These are phyloP conservation scores for Fistulifera solaris DNA, from an alignment of 108 stramenopile species.

Conservation along the genomic window DNA sequence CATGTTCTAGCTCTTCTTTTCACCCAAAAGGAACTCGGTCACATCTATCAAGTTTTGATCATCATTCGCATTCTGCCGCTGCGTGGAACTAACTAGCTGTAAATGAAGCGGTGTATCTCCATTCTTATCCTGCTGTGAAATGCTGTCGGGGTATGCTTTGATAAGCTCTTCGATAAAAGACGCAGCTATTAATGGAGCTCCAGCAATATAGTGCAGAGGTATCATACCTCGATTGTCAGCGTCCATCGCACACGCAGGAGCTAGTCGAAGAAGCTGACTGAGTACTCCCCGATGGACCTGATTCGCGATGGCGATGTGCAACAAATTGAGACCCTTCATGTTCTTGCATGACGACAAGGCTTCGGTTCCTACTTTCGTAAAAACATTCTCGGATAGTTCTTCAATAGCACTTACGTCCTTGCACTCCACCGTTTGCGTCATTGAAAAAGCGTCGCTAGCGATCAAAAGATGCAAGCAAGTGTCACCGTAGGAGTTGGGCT, in stretches of 20 bases:
- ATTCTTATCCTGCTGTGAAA: conserved; percentile 18
- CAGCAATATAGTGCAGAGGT: conserved; percentile 49
- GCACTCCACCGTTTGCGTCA: conserved; percentile 1
- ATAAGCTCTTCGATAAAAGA: conserved; percentile 23
- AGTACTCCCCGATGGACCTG: conserved; percentile 36
- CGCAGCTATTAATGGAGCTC: conserved; percentile 5
- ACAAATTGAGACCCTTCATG: conserved; percentile 24
- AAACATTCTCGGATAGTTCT: conserved; percentile 8
- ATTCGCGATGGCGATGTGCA: conserved; percentile 42
- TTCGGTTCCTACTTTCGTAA: conserved; percentile 7
- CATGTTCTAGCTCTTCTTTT: conserved; percentile 4
- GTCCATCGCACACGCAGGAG: conserved; percentile 18
- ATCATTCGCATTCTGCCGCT: neutral
- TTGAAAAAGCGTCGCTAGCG: conserved; percentile 26
- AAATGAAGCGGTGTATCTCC: conserved; percentile 67
- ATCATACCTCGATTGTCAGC: conserved; percentile 39
- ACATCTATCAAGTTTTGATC: conserved; percentile 31
- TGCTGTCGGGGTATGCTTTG: conserved; percentile 20
- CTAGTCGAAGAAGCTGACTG: conserved; percentile 24
- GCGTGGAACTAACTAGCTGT: conserved; percentile 9
- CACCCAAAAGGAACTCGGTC: conserved; percentile 18
- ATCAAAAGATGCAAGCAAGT: conserved; percentile 46
- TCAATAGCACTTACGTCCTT: conserved; percentile 8
- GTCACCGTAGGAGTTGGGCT: conserved; percentile 44
- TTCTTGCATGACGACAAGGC: conserved; percentile 11